These are phyloP conservation scores for Fusarium tricinctum DNA, from an alignment of 2,329 filamentous ascomycete genomes.

Conservation along the genomic window DNA sequence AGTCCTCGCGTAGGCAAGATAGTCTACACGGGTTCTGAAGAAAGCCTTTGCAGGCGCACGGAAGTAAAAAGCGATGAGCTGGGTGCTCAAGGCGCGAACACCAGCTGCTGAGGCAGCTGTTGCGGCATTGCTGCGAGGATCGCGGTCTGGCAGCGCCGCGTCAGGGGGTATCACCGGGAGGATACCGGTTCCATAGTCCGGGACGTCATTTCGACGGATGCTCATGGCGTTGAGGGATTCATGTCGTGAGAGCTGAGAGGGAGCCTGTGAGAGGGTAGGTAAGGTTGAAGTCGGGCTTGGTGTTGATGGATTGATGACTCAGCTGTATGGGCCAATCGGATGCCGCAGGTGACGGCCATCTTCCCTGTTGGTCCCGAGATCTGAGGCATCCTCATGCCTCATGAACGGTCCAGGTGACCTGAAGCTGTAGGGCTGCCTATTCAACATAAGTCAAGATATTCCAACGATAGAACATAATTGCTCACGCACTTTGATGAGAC, in stretches of 20 bases:
- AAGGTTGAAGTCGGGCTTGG: slow-evolving; percentile 16
- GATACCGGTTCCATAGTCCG: slow-evolving; percentile 51
- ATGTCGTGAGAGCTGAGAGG: slow-evolving; percentile 43
- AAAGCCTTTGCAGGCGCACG: slow-evolving; percentile 92
- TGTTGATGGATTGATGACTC: slow-evolving; percentile 41
- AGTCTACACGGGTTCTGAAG: slow-evolving; percentile 91
- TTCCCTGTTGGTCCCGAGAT: slow-evolving; percentile 26
- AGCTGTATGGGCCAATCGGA: slow-evolving; percentile 41
- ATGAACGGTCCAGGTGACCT: slow-evolving; percentile 22
- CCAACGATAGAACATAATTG: background rate
- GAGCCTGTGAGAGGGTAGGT: slow-evolving; percentile 6
- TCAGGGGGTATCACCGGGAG: slow-evolving; percentile 63
- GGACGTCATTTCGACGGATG: slow-evolving; percentile 53
- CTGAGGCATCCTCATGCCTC: slow-evolving; percentile 27
- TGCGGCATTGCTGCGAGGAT: slow-evolving; percentile 67
- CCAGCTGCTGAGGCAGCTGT: slow-evolving; percentile 87
- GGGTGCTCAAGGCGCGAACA: slow-evolving; percentile 85
- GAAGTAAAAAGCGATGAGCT: slow-evolving; percentile 92
- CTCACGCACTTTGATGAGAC: background rate
- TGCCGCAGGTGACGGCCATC: slow-evolving; percentile 10
- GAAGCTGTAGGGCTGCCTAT: background rate
- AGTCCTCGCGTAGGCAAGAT: slow-evolving; percentile 71
- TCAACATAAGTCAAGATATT: too few species aligned
- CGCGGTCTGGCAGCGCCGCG: slow-evolving; percentile 59
- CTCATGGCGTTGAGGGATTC: slow-evolving; percentile 54